Evolutionary conservation across 1,284 basidiomycete genomes (phyloP), one percentile per base, ranked within the genome.

Genomic region (Puccinia hordei): DNA sequence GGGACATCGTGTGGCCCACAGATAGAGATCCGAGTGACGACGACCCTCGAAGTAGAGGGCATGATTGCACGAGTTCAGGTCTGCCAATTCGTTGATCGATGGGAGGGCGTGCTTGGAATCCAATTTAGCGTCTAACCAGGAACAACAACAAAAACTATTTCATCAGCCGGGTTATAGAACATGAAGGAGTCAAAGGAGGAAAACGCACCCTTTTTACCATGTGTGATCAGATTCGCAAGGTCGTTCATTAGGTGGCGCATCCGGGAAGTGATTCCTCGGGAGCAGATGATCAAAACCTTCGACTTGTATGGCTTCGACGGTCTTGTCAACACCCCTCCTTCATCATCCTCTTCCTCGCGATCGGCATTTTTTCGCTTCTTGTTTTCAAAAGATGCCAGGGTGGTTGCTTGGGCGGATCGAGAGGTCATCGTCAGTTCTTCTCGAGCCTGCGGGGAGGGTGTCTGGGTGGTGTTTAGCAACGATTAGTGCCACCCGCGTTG

Each of bases 171-270:
- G 9, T 8, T 72, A 49, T 13, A 24, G 17, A 15, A n/a, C 19
- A 49, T 69, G 30, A 30, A 59, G 19, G 13, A 38, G 3, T 61
- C 10, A 46, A 76, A 66, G 17, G 41, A 61, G 6, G 38, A 81
- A 66, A 30, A 65, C 82, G 80, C 93, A 79, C 95, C 95, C 88
- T 98, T 98, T 88, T 99, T 99, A 3, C 93, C 90, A 86, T 99
- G 97, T 2, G 97, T 97, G 46, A 99, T 86, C 49, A 99, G 87
- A 0, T 90, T 89, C 86, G 96, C 93, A 74, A 99, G 86, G 86
- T 99, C 97, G 83, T 91, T 93, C 93, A 99, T 95, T 81, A 99
- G 88, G 86, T 99, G 97, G 81, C 97, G 88, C 94, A 98, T 98
- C 51, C 96, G 90, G 86, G 95, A 93, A 24, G 95, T 98, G 80